These are phyloP conservation scores for Cupressus sempervirens DNA, from an alignment of 75 land plant genomes.

Conservation along the genomic window DNA sequence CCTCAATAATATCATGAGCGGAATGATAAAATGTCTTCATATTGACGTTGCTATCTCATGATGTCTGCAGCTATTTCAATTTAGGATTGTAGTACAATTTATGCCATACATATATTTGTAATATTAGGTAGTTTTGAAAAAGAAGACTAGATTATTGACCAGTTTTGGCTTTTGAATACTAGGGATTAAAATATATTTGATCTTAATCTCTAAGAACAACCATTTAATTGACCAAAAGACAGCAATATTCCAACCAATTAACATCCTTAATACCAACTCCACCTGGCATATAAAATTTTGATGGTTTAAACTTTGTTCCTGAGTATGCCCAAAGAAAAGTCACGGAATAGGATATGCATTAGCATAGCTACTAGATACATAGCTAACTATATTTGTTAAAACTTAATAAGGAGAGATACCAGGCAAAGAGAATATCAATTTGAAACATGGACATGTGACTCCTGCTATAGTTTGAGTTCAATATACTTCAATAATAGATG, in stretches of 20 bases:
- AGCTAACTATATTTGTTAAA: neutral
- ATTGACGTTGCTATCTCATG: neutral
- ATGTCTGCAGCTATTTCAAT: neutral
- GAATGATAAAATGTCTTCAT: neutral
- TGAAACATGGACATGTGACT: neutral
- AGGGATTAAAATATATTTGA: neutral
- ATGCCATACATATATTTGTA: neutral
- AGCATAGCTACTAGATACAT: neutral
- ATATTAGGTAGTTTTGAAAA: constrained; percentile 2
- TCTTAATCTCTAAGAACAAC: neutral
- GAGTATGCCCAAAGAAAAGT: neutral
- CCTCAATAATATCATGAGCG: neutral
- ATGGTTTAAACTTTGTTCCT: neutral
- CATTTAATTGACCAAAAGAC: neutral
- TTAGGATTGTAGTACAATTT: neutral
- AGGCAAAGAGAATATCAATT: neutral
- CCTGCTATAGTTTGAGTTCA: neutral
- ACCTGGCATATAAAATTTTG: neutral
- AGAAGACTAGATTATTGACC: neutral
- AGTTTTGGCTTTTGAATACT: neutral
- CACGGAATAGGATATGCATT: neutral
- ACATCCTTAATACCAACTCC: neutral
- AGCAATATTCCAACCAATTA: neutral
- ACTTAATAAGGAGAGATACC: neutral
- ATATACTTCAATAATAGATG: neutral